Evolutionary conservation across 441 rosid species (phyloP), one percentile per base, ranked within the genome.

Genomic region (Populus trichocarpa): DNA sequence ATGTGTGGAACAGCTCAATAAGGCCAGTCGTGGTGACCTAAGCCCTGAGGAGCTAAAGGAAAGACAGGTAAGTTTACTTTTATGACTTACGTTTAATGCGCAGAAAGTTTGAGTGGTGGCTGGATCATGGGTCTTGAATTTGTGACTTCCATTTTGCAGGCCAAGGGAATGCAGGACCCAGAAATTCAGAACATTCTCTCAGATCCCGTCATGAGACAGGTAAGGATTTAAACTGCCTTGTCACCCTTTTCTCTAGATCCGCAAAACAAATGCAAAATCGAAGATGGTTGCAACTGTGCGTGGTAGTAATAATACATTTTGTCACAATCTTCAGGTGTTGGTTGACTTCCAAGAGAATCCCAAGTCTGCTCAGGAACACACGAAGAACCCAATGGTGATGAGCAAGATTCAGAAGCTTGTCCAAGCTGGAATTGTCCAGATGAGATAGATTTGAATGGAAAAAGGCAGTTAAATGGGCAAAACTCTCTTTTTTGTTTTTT

Each of bases 161-260:
- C 94, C 11, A 95, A 90, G 85, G 99, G 71, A 72, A 91, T 95
- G 98, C 98, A 95, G 83, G 97, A 95, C 78, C 98, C 99, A 0
- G 99, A 95, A 82, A 82, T 93, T 28, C 98, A 96, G 78, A 93
- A 89, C 87, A 93, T 93, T 73, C 91, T 93, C 7, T 91, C 97
- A 3, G 99, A 96, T 83, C 99, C 99, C 14, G 94, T 96, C 26
- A 93, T 96, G 99, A 89, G 99, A 91, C 89, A 96, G 96, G 98
- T 94, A 72, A 74, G 53, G 12, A 35, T 22, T 40, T 6, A 23
- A 59, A 73, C 16, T 35, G 8, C 26, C 25, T 12, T 7, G 25
- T 16, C 42, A 9, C 23, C 6, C 23, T 5, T 65, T 30, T 18
- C 42, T 32, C 23, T 30, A 30, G 32, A 30, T 30, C 32, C 32